phyloP scores from a whole-genome alignment of 305 asterid species.

The Plantago coronopus region DNA sequence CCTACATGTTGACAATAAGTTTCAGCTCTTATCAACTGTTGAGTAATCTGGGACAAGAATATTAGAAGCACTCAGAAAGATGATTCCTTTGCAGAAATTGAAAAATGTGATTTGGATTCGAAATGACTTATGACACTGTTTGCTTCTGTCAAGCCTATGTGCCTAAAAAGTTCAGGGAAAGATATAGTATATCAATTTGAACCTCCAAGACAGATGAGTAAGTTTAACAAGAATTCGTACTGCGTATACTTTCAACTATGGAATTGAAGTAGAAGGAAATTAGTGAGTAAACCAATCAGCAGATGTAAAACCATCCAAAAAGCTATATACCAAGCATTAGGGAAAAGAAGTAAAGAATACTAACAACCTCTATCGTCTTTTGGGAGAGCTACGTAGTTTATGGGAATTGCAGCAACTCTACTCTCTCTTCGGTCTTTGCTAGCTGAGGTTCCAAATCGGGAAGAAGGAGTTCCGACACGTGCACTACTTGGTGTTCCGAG shows the following conservation, averaged over 20 bases:
- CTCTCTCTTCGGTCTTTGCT: conserved; percentile 57
- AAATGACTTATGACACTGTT: neutral
- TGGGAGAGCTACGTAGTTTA: conserved; percentile 67
- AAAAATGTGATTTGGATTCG: too few species aligned
- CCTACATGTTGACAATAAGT: too few species aligned
- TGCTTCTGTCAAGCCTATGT: neutral
- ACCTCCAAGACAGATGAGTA: neutral
- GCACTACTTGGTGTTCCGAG: conserved; percentile 52
- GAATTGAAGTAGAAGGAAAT: conserved; percentile 2
- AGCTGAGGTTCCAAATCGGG: conserved; percentile 40
- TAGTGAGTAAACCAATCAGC: conserved; percentile 15
- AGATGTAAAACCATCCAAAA: conserved; percentile 6
- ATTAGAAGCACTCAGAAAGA: too few species aligned
- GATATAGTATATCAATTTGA: neutral
- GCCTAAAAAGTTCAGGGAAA: neutral
- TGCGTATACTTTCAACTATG: neutral
- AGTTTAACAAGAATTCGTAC: neutral
- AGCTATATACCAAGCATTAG: conserved; percentile 21
- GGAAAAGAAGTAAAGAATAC: neutral
- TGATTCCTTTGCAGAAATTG: too few species aligned
- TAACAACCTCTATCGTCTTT: conserved; percentile 47
- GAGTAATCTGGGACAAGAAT: too few species aligned
- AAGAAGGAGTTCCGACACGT: conserved; percentile 39
- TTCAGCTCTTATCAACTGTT: too few species aligned
- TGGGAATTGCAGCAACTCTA: conserved; percentile 47